Base-by-base conservation (phyloP, 2,329 filamentous ascomycete species). In the Madurella fahalii region DNA sequence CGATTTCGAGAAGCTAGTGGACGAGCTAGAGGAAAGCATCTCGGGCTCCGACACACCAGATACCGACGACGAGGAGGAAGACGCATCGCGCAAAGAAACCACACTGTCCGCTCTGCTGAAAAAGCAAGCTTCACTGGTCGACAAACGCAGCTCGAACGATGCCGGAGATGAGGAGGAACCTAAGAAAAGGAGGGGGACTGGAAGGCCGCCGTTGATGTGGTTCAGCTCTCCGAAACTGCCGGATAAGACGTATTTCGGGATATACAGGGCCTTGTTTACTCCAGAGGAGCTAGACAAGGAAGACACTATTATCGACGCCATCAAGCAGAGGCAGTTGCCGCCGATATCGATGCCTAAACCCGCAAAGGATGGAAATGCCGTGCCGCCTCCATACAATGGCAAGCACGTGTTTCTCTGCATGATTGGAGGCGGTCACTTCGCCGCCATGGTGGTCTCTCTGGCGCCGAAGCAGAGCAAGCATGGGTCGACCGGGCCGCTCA, bases 361-460 rank as follows among this genome's bases (percentile, higher is more conserved):
- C 2, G 72, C 77, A 39, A 83, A 82, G 53, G 84, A 85, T 46
- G 82, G 83, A 2, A 74, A 76, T 15, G 70, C 83, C 5, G 76
- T 80, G 2, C 73, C 77, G 1, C 72, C 80, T 9, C 75, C 76
- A 3, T 83, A 86, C 66, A 82, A 84, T 20, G 85, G 86, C 8
- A 90, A 91, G 2, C 92, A 97, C 68, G 84, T 96, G 47, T 97
- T 99, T 68, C 81, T 99, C 46, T 97, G 92, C 72, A 99, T 99
- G 94, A 95, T 99, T 48, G 94, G 94, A 20, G 94, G 94, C 56
- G 94, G 94, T 0, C 94, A 99, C 69, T 99, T 99, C 67, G 94
- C 94, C 0, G 94, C 89, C 48, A 97, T 97, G 92, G 79, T 97
- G 11, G 89, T 99, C 11, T 91, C 91, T 0, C 79, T 97, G 4